Evolutionary conservation across 176 grass and related monocot genomes (phyloP).

Genomic region (Carex parvula): DNA sequence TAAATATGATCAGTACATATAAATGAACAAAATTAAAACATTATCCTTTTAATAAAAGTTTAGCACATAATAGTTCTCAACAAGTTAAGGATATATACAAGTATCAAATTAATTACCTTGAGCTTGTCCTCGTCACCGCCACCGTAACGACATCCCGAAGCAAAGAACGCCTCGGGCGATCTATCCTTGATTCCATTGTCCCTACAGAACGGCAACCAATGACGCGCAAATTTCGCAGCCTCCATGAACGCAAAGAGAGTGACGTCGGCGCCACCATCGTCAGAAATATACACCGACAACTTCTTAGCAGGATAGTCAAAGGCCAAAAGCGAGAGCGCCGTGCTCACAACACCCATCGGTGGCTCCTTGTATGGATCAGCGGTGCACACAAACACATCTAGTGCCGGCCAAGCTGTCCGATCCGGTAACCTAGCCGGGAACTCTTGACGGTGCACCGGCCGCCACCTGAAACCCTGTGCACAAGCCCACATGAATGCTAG

Average conservation of each 20-base stretch:
- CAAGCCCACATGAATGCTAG: slow-evolving; percentile 29
- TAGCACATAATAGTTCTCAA: background rate
- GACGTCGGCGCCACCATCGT: slow-evolving; percentile 38
- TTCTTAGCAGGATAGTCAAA: slow-evolving; percentile 37
- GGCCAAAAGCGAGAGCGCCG: slow-evolving; percentile 35
- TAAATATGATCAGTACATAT: background rate
- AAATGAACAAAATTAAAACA: background rate
- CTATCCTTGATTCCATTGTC: slow-evolving; percentile 31
- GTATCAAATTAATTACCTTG: slow-evolving; percentile 28
- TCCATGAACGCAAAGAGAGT: slow-evolving; percentile 53
- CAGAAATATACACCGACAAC: slow-evolving; percentile 42
- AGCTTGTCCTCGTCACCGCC: slow-evolving; percentile 17
- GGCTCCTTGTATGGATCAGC: slow-evolving; percentile 43
- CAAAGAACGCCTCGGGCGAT: slow-evolving; percentile 44
- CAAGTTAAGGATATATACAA: background rate
- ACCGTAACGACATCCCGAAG: background rate
- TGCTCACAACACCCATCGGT: slow-evolving; percentile 33
- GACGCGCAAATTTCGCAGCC: slow-evolving; percentile 33
- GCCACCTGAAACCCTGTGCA: slow-evolving; percentile 32
- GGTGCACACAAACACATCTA: slow-evolving; percentile 48
- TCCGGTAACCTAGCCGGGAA: slow-evolving; percentile 23
- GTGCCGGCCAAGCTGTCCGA: background rate
- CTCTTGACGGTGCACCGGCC: slow-evolving; percentile 33
- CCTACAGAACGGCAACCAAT: slow-evolving; percentile 46
- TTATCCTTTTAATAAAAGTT: background rate